Percentiles rank a stretch among this genome's conserved stretches.
Conservation (phyloP, 139 green algal genomes). For the Dunaliella sp. region DNA sequence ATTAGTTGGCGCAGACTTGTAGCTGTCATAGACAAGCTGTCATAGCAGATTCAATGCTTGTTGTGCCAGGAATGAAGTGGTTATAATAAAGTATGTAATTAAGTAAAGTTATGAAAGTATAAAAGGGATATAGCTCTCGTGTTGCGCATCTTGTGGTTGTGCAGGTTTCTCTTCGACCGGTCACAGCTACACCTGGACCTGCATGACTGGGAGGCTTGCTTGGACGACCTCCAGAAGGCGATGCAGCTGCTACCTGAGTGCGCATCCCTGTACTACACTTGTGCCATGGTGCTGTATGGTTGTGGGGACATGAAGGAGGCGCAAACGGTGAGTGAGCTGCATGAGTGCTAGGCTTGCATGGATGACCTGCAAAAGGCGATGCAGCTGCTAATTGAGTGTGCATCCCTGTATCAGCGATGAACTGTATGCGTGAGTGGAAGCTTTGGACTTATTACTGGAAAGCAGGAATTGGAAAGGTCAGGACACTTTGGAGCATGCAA, state of each 20-base stretch:
- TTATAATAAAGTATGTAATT: too few relatives aligned
- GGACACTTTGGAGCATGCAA: too few relatives aligned
- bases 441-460: too few relatives aligned
- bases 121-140: too few relatives aligned
- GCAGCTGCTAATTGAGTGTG: conserved; percentile 13
- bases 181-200: conserved; percentile 25
- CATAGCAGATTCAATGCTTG: too few relatives aligned
- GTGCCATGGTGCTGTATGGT: conserved; percentile 15
- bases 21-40: too few relatives aligned
- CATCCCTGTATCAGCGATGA: conserved; percentile 27
- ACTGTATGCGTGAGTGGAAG: too few relatives aligned
- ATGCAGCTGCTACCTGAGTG: conserved; percentile 21
- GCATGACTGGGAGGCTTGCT: conserved; percentile 16
- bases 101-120: too few relatives aligned
- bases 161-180: conserved; percentile 22
- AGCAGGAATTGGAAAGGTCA: too few relatives aligned
- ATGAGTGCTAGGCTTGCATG: conserved; percentile 19
- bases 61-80: too few relatives aligned
- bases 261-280: conserved; percentile 24
- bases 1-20: too few relatives aligned
- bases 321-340: conserved; percentile 11
- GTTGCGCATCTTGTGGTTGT: too few relatives aligned
- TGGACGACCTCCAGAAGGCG: conserved; percentile 26
- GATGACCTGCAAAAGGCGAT: conserved; percentile 28
- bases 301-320: neutral